Conservation (phyloP, 441 rosid genomes). For the Sinapis alba region DNA sequence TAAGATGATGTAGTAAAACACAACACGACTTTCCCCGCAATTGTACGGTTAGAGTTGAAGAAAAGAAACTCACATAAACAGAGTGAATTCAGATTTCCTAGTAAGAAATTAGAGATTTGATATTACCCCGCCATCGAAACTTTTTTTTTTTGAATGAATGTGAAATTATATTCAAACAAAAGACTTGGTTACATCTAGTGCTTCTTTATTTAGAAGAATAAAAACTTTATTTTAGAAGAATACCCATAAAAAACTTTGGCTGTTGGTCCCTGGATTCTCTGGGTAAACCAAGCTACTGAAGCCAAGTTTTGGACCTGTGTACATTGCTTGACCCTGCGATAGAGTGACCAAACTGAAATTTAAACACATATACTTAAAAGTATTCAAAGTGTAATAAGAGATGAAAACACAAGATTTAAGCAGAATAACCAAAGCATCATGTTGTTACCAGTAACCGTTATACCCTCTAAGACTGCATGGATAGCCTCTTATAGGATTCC, state of each 20-base stretch:
- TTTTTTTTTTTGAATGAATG: too few species aligned
- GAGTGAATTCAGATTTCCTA: too few species aligned
- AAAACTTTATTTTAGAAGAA: too few species aligned
- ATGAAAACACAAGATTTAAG: too few species aligned
- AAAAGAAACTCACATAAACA: slow-evolving; percentile 40
- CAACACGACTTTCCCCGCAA: slow-evolving; percentile 46
- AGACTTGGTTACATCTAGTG: too few species aligned
- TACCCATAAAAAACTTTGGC: not conserved
- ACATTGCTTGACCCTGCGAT: slow-evolving; percentile 48
- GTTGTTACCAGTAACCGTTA: slow-evolving; percentile 25
- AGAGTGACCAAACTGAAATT: not conserved
- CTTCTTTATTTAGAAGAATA: too few species aligned
- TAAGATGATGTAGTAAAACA: slow-evolving; percentile 35
- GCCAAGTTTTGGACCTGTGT: slow-evolving; percentile 41
- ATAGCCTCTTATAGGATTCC: too few species aligned
- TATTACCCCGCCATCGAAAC: slow-evolving; percentile 24
- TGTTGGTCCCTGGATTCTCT: slow-evolving; percentile 27
- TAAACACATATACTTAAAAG: not conserved
- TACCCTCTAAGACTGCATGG: too few species aligned
- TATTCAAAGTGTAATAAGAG: not conserved
- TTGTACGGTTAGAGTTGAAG: slow-evolving; percentile 11
- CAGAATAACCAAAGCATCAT: too few species aligned
- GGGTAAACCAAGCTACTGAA: slow-evolving; percentile 47
- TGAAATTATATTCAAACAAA: too few species aligned
- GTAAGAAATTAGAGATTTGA: not conserved